A percentile compares a stretch with the other conserved stretches of the same genome.
phyloP scores from a whole-genome alignment of 106 monocot genomes.

The Dendrobium chrysotoxum region DNA sequence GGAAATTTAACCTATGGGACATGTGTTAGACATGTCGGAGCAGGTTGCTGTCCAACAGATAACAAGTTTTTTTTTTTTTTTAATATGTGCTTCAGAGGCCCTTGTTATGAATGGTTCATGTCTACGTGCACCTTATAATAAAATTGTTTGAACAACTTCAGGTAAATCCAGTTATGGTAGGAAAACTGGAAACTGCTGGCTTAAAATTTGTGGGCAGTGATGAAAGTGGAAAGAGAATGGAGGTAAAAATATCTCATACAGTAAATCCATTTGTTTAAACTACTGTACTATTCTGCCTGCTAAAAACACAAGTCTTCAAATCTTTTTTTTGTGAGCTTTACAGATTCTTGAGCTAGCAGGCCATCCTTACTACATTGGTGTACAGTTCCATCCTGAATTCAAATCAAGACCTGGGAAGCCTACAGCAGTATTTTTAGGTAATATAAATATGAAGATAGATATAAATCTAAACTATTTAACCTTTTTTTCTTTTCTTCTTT shows the following conservation, averaged over 20 bases:
- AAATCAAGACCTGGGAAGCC: conserved; percentile 75
- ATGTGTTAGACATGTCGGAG: no score
- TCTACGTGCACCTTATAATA: no score
- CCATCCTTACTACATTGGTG: conserved; percentile 72
- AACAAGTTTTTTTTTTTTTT: no score
- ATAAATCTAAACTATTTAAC: no score
- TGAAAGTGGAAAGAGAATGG: conserved; percentile 74
- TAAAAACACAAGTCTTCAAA: no score
- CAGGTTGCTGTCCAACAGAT: no score
- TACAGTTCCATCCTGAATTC: conserved; percentile 80
- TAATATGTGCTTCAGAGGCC: no score
- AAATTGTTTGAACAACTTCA: conserved; percentile 5
- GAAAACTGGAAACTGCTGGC: conserved; percentile 42
- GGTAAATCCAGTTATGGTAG: conserved; percentile 66
- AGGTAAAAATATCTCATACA: conserved; percentile 29
- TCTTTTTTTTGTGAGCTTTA: conserved; percentile 4
- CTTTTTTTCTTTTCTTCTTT: no score
- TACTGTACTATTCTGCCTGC: no score
- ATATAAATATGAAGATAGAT: no score
- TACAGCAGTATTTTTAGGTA: conserved; percentile 61
- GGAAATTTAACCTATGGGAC: no score
- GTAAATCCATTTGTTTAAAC: not conserved
- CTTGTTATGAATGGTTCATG: no score
- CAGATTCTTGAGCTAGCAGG: conserved; percentile 59
- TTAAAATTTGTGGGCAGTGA: conserved; percentile 69